A percentile compares a stretch with the other conserved stretches of the same genome.
phyloP scores from a whole-genome alignment of 140 eudicot genomes.

The Ambrosia hybrid region DNA sequence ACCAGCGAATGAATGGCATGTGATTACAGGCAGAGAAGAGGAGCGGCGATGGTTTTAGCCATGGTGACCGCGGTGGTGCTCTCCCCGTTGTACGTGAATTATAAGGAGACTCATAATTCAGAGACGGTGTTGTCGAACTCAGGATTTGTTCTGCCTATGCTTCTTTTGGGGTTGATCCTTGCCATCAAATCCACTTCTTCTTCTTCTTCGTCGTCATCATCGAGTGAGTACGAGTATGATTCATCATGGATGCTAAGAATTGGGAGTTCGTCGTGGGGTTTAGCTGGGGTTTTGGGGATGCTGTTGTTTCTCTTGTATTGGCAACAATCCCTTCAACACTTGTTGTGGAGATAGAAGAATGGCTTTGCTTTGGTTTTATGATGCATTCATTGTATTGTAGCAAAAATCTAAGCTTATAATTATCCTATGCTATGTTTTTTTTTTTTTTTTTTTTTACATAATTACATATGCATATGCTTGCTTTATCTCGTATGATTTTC shows the following conservation, averaged over 20 bases:
- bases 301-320: slow-evolving; percentile 66
- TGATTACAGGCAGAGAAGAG: slow-evolving; percentile 57
- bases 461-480: too few relatives aligned
- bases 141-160: slow-evolving; percentile 67
- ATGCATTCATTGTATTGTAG: background rate
- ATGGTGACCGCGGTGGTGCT: slow-evolving; percentile 60
- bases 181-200: slow-evolving; percentile 75
- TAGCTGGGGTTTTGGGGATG: slow-evolving; percentile 62
- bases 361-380: too few relatives aligned
- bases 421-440: too few relatives aligned
- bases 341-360: slow-evolving; percentile 58
- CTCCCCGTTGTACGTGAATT: slow-evolving; percentile 61
- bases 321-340: slow-evolving; percentile 64
- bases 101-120: slow-evolving; percentile 30
- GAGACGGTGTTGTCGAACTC: slow-evolving; percentile 64
- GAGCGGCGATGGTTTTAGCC: slow-evolving; percentile 65
- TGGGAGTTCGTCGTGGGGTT: slow-evolving; percentile 80
- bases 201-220: slow-evolving; percentile 22
- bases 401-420: background rate
- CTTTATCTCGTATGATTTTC: too few relatives aligned
- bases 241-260: slow-evolving; percentile 39
- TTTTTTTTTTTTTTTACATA: too few relatives aligned
- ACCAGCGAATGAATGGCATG: background rate
- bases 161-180: slow-evolving; percentile 65
- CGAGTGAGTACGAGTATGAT: background rate